phyloP scores from a whole-genome alignment of 768 basidiomycete genomes.

The Macrolepiota fuliginosa region DNA sequence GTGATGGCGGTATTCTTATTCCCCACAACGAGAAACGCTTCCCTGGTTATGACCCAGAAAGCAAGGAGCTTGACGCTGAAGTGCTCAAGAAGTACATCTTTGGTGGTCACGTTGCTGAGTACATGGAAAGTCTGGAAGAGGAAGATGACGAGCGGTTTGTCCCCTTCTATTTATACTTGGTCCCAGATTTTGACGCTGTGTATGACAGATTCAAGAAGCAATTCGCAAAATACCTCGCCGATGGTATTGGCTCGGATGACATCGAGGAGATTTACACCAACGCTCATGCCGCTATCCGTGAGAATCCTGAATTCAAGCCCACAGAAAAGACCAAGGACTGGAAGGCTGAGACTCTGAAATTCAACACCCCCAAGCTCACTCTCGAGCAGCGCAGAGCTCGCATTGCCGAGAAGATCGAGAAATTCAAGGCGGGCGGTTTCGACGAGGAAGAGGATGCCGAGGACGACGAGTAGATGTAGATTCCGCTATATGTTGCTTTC shows the following conservation, averaged over 20 bases:
- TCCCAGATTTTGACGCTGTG: conserved; percentile 7
- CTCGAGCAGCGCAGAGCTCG: conserved; percentile 72
- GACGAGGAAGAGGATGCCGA: conserved; percentile 57
- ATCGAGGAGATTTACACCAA: conserved; percentile 94
- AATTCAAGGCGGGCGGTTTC: conserved; percentile 73
- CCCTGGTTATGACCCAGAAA: conserved; percentile 94
- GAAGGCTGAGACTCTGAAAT: conserved; percentile 81
- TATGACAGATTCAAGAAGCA: conserved; percentile 88
- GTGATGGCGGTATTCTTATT: conserved; percentile 96
- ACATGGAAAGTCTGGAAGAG: conserved; percentile 99
- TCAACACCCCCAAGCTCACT: conserved; percentile 67
- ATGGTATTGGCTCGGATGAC: conserved; percentile 93
- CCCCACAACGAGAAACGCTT: conserved; percentile 98
- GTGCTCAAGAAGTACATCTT: conserved; percentile 96
- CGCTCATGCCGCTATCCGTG: conserved; percentile 94
- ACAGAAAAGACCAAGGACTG: conserved; percentile 89
- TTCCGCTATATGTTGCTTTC: conserved; percentile 1
- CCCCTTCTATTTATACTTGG: neutral
- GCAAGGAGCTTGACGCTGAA: conserved; percentile 91
- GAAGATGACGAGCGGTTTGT: conserved; percentile 95
- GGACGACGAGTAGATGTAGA: conserved; percentile 58
- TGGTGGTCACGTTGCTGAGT: conserved; percentile 97
- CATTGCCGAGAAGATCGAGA: conserved; percentile 87
- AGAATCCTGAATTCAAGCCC: conserved; percentile 88
- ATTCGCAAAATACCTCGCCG: conserved; percentile 92